phyloP scores from a whole-genome alignment of 2,329 filamentous ascomycete species.

The Fusarium lyarnte region DNA sequence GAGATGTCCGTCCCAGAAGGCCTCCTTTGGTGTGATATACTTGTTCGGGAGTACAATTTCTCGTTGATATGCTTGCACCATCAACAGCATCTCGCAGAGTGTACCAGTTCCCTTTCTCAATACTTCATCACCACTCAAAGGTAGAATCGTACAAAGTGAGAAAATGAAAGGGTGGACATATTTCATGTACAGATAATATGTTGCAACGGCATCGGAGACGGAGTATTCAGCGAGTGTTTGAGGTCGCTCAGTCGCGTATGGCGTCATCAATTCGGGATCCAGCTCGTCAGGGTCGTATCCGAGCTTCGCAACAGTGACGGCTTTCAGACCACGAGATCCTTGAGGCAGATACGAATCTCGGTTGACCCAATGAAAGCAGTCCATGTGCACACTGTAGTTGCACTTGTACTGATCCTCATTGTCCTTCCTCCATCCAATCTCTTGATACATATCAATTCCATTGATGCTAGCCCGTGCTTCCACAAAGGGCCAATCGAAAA shows the following conservation, averaged over 20 bases:
- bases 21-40: conserved; percentile 87
- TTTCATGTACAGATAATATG: conserved; percentile 99
- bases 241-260: conserved; percentile 86
- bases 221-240: conserved; percentile 98
- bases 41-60: conserved; percentile 96
- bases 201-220: conserved; percentile 97
- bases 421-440: conserved; percentile 97
- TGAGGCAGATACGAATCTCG: conserved; percentile 98
- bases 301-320: conserved; percentile 96
- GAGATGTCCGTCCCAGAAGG: conserved; percentile 96
- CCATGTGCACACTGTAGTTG: conserved; percentile 97
- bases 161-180: conserved; percentile 99
- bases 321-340: conserved; percentile 95
- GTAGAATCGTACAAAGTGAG: conserved; percentile 95
- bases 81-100: conserved; percentile 98
- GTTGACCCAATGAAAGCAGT: conserved; percentile 99
- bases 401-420: conserved; percentile 96
- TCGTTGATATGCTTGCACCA: conserved; percentile 96
- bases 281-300: conserved; percentile 98
- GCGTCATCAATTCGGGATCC: conserved; percentile 97
- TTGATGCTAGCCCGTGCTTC: conserved; percentile 92
- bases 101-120: conserved; percentile 96
- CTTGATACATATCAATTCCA: conserved; percentile 98
- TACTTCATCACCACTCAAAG: conserved; percentile 90
- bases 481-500: conserved; percentile 99